phyloP scores from a whole-genome alignment of 352 stramenopile species.

The Phytophthora gonapodyides region DNA sequence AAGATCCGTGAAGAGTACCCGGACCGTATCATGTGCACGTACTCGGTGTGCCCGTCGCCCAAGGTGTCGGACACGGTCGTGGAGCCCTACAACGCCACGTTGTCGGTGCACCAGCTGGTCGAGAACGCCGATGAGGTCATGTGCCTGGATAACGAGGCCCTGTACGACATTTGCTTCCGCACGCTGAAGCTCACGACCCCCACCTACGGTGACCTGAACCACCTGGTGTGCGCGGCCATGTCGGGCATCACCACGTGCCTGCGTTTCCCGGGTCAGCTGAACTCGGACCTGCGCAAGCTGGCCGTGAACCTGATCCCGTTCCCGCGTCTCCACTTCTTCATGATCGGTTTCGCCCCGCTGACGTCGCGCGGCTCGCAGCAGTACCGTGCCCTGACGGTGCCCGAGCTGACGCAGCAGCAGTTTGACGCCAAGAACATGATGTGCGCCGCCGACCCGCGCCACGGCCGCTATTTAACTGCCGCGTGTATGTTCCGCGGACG shows the following conservation, averaged over 20 bases:
- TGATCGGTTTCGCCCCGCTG: slow-evolving; percentile 99
- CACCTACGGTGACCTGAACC: slow-evolving; percentile 99
- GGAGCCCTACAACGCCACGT: slow-evolving; percentile 99
- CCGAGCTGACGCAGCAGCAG: slow-evolving; percentile 98
- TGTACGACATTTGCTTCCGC: slow-evolving; percentile 99
- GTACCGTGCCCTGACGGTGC: slow-evolving; percentile 97
- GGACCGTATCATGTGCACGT: slow-evolving; percentile 99
- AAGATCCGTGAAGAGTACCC: slow-evolving; percentile 99
- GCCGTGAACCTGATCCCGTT: slow-evolving; percentile 99
- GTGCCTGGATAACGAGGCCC: slow-evolving; percentile 99
- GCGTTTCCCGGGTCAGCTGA: slow-evolving; percentile 98
- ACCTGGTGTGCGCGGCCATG: slow-evolving; percentile 98
- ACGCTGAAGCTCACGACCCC: slow-evolving; percentile 99
- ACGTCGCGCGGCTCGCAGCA: slow-evolving; percentile 96
- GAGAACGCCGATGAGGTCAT: slow-evolving; percentile 99
- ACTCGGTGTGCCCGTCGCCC: slow-evolving; percentile 98
- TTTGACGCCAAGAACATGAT: slow-evolving; percentile 99
- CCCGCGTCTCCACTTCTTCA: slow-evolving; percentile 99
- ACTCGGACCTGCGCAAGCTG: slow-evolving; percentile 99
- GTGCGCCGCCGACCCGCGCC: slow-evolving; percentile 98
- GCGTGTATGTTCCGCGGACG: slow-evolving; percentile 99
- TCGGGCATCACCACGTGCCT: slow-evolving; percentile 98
- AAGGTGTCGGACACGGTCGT: slow-evolving; percentile 99
- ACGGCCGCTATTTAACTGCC: slow-evolving; percentile 99
- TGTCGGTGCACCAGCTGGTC: slow-evolving; percentile 99